Evolutionary conservation across 176 grass and related monocot species (phyloP), one percentile per base, ranked within the genome.

Genomic region (Coix lacrymajobi): DNA sequence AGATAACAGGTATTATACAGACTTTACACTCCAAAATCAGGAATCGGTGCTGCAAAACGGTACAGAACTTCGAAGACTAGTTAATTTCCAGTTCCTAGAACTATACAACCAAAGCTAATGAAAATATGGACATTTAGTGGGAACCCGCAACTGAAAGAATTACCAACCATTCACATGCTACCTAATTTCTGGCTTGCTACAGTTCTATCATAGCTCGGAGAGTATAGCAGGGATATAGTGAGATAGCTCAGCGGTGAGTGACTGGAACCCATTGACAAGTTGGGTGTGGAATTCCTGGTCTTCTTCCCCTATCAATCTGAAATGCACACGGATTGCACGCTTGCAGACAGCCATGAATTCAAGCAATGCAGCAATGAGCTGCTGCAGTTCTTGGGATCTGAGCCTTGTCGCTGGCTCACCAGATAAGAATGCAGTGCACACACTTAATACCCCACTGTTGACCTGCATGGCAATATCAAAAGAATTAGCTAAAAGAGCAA

Each of bases 281-380:
- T 99, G 96, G 4, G 97, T 99, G 83, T 99, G 97, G 81, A 99
- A 99, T 60, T 99, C 97, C 81, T 99, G 89, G 76, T 99, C 93
- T 87, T 99, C 97, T 87, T 96, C 97, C 1, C 97, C 97, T 71
- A 99, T 96, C 81, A 99, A 84, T 82, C 97, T 92, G 66, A 96
- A 94, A 88, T 99, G 97, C 37, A 99, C 97, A 57, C 97, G 89
- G 39, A 99, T 99, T 41, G 97, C 97, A 0, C 97, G 93, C 80
- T 99, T 99, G 85, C 97, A 99, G 62, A 99, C 97, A 66, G 97
- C 97, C 97, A 99, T 99, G 81, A 99, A 99, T 82, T 99, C 97
- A 33, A 99, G 91, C 86, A 99, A 72, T 60, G 91, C 97, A 17
- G 97, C 97, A 22, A 99, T 99, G 26, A 99, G 90, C 85, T 96